A percentile compares a stretch with the other conserved stretches of the same genome.
These are phyloP conservation scores for Kockiozyma suomiensis DNA, from an alignment of 805 yeast genomes.

Conservation along the genomic window DNA sequence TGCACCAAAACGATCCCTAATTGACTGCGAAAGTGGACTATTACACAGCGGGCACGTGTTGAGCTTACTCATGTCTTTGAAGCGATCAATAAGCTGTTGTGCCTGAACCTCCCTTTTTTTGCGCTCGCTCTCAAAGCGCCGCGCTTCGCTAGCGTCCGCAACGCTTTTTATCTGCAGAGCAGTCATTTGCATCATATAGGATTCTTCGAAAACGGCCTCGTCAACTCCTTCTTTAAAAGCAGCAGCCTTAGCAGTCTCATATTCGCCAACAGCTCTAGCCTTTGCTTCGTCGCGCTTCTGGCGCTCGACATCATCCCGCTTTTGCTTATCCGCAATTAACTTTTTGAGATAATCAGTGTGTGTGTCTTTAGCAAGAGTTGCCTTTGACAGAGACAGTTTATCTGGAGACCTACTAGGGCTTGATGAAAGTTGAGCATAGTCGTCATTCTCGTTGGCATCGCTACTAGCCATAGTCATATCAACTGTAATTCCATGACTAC, in stretches of 20 bases:
- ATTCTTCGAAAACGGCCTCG: neutral
- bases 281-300: neutral
- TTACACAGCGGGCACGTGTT: constrained; percentile 26
- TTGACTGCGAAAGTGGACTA: constrained; percentile 5
- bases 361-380: neutral
- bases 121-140: neutral
- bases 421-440: too few species aligned
- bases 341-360: constrained; percentile 4
- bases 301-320: neutral
- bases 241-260: neutral
- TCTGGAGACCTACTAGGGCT: neutral
- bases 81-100: neutral
- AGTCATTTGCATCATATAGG: neutral
- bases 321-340: neutral
- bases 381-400: neutral
- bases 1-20: constrained; percentile 5
- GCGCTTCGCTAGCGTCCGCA: constrained; percentile 3
- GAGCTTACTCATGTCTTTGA: constrained; percentile 9
- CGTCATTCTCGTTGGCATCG: neutral
- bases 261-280: neutral
- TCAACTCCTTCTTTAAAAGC: neutral
- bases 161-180: neutral
- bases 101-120: neutral
- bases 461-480: neutral
- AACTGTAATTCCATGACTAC: constrained; percentile 2